A percentile compares a stretch with the other conserved stretches of the same genome.
Conservation (phyloP, 2,329 filamentous ascomycete species). For the Stagonosporopsis tanaceti region DNA sequence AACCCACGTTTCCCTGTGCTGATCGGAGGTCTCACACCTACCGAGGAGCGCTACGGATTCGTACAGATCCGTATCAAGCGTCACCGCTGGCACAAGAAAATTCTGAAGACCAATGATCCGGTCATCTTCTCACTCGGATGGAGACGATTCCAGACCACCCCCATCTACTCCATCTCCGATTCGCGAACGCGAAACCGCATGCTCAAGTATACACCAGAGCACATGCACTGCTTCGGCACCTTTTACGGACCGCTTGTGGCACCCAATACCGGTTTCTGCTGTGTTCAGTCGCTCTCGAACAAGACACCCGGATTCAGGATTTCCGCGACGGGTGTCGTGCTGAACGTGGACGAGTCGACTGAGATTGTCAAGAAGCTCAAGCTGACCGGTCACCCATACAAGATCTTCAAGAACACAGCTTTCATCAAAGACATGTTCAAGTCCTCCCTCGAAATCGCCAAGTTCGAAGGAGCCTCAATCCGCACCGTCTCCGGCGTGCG, state of each 20-base stretch:
- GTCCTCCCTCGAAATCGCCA: slow-evolving; percentile 90
- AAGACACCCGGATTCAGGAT: slow-evolving; percentile 91
- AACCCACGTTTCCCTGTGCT: slow-evolving; percentile 83
- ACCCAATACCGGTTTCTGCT: slow-evolving; percentile 94
- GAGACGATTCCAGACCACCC: slow-evolving; percentile 91
- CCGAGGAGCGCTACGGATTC: slow-evolving; percentile 94
- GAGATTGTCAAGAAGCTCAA: slow-evolving; percentile 99
- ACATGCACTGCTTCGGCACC: slow-evolving; percentile 98
- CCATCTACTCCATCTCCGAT: slow-evolving; percentile 94
- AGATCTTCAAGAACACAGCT: slow-evolving; percentile 99
- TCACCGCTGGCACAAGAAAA: slow-evolving; percentile 99
- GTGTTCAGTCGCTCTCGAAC: slow-evolving; percentile 86
- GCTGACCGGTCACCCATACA: slow-evolving; percentile 90
- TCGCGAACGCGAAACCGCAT: slow-evolving; percentile 93
- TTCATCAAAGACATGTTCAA: slow-evolving; percentile 99
- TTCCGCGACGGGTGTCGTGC: slow-evolving; percentile 89
- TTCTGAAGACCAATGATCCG: slow-evolving; percentile 96
- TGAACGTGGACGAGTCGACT: slow-evolving; percentile 92
- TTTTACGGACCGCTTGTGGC: slow-evolving; percentile 95
- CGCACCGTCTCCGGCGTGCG: slow-evolving; percentile 95
- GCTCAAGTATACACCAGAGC: slow-evolving; percentile 98
- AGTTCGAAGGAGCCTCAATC: slow-evolving; percentile 95
- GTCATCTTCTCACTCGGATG: slow-evolving; percentile 97
- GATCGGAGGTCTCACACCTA: slow-evolving; percentile 88
- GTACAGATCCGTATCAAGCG: slow-evolving; percentile 96